Percentiles rank a stretch among this genome's conserved stretches.
phyloP scores from a whole-genome alignment of 176 grass and related monocot species.

The Bromus sterilis region DNA sequence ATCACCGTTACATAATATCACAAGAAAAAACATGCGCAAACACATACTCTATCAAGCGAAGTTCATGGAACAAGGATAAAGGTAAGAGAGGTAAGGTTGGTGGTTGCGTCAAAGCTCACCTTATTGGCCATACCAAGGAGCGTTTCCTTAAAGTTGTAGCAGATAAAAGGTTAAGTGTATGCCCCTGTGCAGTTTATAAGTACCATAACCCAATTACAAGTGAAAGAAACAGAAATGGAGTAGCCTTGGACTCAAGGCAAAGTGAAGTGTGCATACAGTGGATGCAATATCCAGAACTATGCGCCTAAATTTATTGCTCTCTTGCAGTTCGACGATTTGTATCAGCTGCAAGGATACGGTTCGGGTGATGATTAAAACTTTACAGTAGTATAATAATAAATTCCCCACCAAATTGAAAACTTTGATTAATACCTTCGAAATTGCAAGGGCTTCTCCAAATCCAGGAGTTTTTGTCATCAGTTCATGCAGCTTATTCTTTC shows the following conservation, averaged over 20 bases:
- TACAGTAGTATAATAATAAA: not conserved
- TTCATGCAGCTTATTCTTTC: not conserved
- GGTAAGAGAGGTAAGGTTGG: not conserved
- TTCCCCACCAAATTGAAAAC: not conserved
- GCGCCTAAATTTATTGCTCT: conserved; percentile 4
- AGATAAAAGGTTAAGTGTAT: conserved; percentile 23
- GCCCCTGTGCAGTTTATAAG: conserved; percentile 1
- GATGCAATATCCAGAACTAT: conserved; percentile 25
- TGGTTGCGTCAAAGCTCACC: conserved; percentile 16
- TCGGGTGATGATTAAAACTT: conserved; percentile 6
- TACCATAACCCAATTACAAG: not conserved
- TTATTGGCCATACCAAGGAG: not conserved
- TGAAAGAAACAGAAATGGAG: not conserved
- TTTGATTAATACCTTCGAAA: conserved; percentile 16
- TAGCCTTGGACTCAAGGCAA: not conserved
- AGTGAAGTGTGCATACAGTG: conserved; percentile 16
- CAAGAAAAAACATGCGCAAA: not conserved
- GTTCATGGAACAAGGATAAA: not conserved
- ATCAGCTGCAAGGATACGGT: conserved; percentile 32
- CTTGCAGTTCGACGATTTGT: not conserved
- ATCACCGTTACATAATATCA: not conserved
- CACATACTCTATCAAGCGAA: conserved; percentile 12
- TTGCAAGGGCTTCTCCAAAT: not conserved
- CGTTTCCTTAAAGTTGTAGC: not conserved
- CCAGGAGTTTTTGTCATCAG: not conserved